Conservation (phyloP, 352 stramenopile species). For the Globisporangium barbulae region DNA sequence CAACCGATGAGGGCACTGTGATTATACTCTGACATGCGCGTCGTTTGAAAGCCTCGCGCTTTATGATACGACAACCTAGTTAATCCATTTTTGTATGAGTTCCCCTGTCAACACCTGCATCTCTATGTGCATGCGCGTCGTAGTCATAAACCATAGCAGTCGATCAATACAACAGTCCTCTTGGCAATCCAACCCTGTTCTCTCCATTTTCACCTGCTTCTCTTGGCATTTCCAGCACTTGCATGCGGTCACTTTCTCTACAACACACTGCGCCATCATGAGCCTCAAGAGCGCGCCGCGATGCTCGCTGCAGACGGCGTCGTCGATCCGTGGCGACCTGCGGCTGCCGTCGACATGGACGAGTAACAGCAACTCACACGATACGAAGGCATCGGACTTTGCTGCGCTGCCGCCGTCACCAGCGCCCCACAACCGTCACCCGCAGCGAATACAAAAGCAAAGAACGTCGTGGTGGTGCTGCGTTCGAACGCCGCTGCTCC, state of each 20-base stretch:
- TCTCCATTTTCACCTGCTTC: not conserved
- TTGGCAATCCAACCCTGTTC: not conserved
- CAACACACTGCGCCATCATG: not conserved
- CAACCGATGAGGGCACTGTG: constrained; percentile 30
- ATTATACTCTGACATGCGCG: constrained; percentile 80
- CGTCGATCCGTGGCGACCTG: constrained; percentile 25
- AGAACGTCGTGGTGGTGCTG: not conserved
- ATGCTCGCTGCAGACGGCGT: constrained; percentile 20
- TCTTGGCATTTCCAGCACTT: not conserved
- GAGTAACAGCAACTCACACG: not conserved
- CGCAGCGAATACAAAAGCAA: not conserved
- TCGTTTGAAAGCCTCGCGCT: constrained; percentile 65
- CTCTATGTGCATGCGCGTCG: not conserved
- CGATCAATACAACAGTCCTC: constrained; percentile 2
- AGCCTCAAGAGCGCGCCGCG: constrained; percentile 10
- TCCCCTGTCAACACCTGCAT: constrained; percentile 14
- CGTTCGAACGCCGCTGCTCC: not conserved
- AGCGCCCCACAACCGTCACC: not conserved
- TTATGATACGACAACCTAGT: constrained; percentile 82
- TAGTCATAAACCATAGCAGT: not conserved
- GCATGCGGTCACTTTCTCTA: not conserved
- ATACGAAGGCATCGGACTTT: not conserved
- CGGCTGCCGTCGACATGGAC: constrained; percentile 16
- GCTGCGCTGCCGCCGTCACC: constrained; percentile 2
- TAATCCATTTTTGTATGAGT: constrained; percentile 83